Conservation (phyloP, 129 eudicot genomes). For the Centrapalus pauciflorus region DNA sequence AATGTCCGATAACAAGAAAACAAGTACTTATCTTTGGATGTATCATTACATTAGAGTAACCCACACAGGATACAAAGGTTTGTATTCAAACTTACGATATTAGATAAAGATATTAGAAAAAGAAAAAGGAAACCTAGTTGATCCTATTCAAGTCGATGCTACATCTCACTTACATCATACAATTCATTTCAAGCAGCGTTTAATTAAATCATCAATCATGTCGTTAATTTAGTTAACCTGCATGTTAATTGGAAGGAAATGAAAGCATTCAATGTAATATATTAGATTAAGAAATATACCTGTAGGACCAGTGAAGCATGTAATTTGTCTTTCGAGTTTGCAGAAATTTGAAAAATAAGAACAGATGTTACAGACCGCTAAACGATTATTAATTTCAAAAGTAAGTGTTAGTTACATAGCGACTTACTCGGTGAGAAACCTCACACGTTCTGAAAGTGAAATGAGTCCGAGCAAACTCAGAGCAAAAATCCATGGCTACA, state of each 20-base stretch:
- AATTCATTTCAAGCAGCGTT: not conserved
- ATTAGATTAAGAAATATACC: constrained; percentile 21
- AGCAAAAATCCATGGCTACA: constrained; percentile 59
- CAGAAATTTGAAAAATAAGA: not conserved
- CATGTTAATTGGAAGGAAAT: not conserved
- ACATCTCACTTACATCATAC: no score
- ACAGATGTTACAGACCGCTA: not conserved
- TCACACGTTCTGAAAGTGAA: constrained; percentile 60
- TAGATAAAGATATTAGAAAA: no score
- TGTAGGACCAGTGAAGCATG: constrained; percentile 86
- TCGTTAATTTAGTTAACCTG: no score
- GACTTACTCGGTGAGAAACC: constrained; percentile 67
- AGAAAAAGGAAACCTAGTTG: no score
- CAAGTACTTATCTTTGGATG: no score
- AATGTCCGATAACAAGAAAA: no score
- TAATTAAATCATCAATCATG: no score
- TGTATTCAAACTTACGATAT: no score
- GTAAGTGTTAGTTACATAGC: not conserved
- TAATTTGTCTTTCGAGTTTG: constrained; percentile 47
- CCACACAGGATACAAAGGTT: no score
- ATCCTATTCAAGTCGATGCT: no score
- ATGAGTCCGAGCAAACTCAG: constrained; percentile 61
- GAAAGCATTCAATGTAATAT: no score
- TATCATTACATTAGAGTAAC: no score
- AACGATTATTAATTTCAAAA: not conserved